Evolutionary conservation across 169 alveolate genomes (phyloP), one percentile per base, ranked within the genome.

Genomic region (Plasmodium cynomolgi): DNA sequence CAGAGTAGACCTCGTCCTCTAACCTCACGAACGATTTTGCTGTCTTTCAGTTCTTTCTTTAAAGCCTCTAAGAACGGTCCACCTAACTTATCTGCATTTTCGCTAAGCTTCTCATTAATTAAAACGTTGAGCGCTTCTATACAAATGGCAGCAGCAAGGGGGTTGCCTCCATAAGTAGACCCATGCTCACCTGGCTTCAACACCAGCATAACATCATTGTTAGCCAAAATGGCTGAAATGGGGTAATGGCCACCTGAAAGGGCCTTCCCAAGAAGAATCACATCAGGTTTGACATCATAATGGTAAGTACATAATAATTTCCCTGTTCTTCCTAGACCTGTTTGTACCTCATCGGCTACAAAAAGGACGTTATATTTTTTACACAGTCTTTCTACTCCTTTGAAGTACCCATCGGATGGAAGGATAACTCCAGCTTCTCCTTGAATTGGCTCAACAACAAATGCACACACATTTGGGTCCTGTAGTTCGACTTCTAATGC

Each of bases 401-500:
- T 91, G 50, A 98, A 74, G 82, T 97, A 98, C 26, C 97, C 97
- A 47, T 95, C 96, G n/a, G 93, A 91, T 2, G 99, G 99, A n/a
- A 98, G 96, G 31, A 97, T 96, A 20, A 98, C 99, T 20, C 99
- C 99, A 9, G 98, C 99, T 94, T 98, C 99, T 23, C 99, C 99
- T 95, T 98, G 98, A 62, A 98, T 97, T 0, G 99, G 99, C 95
- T 98, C 99, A 41, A 98, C 97, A 95, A 97, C 84, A 80, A 97
- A 96, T 11, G 98, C 99, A 31, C 98, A 97, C 20, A 97, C 96
- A 83, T 96, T 95, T 3, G 98, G 98, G 84, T 97, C 97, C 72
- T 93, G 62, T 50, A 98, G 84, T 75, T 84, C 81, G 7, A 56
- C 34, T 92, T 93, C 96, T 13, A 96, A 79, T 20, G 96, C 97